Percentiles rank a stretch among this genome's conserved stretches.
Conservation (phyloP, 306 rosid genomes). For the Lathyrus aphaca region DNA sequence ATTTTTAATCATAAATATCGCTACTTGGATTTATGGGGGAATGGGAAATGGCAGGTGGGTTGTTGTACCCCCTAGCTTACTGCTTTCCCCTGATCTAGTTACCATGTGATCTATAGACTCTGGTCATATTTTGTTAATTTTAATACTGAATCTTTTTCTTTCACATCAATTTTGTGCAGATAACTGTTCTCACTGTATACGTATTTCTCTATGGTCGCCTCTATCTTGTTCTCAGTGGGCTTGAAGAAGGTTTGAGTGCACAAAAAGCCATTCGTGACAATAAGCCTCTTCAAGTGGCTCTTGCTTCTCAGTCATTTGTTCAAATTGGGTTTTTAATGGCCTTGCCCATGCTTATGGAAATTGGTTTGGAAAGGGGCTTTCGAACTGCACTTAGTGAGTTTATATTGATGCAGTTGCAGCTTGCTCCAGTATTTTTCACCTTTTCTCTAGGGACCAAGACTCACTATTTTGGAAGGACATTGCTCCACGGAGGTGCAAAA, state of each 20-base stretch:
- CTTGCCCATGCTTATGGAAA: constrained; percentile 61
- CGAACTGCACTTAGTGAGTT: constrained; percentile 60
- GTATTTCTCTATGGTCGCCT: constrained; percentile 58
- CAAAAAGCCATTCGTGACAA: constrained; percentile 50
- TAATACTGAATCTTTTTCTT: constrained; percentile 27
- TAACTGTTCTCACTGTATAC: constrained; percentile 55
- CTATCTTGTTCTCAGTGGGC: constrained; percentile 60
- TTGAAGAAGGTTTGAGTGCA: constrained; percentile 51
- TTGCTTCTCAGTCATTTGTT: constrained; percentile 57
- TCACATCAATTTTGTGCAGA: constrained; percentile 42
- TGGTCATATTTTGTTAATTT: constrained; percentile 8
- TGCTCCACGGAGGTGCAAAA: constrained; percentile 60
- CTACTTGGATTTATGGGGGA: constrained; percentile 13
- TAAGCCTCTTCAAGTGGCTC: constrained; percentile 61
- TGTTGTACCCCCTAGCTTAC: background rate
- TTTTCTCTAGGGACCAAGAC: constrained; percentile 59
- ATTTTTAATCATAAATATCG: background rate
- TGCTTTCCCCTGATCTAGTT: constrained; percentile 8
- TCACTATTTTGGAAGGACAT: constrained; percentile 59
- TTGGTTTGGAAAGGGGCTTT: constrained; percentile 62
- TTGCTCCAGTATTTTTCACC: constrained; percentile 60
- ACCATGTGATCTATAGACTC: constrained; percentile 8
- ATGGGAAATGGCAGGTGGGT: constrained; percentile 18
- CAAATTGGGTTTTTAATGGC: constrained; percentile 57
- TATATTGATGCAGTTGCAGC: constrained; percentile 55